Evolutionary conservation across 192 early-diverging fungal species (phyloP).

Genomic region (Diversispora epigaea): DNA sequence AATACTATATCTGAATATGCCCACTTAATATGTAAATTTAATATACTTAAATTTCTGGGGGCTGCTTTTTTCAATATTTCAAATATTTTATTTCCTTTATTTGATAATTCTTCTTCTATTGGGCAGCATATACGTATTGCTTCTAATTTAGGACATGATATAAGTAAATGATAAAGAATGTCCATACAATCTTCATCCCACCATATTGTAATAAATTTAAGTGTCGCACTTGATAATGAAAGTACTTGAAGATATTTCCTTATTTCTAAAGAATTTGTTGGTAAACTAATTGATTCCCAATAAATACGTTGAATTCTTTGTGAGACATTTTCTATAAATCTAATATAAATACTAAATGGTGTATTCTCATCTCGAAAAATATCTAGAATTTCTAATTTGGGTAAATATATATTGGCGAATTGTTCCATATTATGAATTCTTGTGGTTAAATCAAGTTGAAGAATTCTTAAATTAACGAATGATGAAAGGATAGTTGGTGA

Average conservation of each 20-base stretch:
- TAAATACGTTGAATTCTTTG: constrained; percentile 1
- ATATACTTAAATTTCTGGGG: not conserved
- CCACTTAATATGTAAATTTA: constrained; percentile 5
- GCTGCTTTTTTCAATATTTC: not conserved
- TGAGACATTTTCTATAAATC: constrained; percentile 11
- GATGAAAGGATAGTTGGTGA: not conserved
- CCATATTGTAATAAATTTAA: constrained; percentile 5
- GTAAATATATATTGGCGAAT: not conserved
- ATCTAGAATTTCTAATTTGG: constrained; percentile 19
- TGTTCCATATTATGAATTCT: not conserved
- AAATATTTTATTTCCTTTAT: constrained; percentile 11
- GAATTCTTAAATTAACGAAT: constrained; percentile 15
- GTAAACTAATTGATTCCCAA: not conserved
- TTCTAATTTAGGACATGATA: constrained; percentile 8
- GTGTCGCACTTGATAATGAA: not conserved
- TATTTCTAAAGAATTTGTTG: not conserved
- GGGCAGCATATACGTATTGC: constrained; percentile 2
- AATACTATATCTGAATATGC: not conserved
- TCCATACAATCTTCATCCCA: not conserved
- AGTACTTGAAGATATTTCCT: not conserved
- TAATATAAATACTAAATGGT: constrained; percentile 8
- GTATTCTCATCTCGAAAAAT: constrained; percentile 14
- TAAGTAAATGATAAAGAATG: not conserved
- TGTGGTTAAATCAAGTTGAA: constrained; percentile 11
- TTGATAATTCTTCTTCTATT: not conserved